Percentiles rank a stretch among this genome's conserved stretches.
Evolutionary conservation across 2,329 filamentous ascomycete genomes (phyloP).

Genomic region (Hymenoscyphus linearis): DNA sequence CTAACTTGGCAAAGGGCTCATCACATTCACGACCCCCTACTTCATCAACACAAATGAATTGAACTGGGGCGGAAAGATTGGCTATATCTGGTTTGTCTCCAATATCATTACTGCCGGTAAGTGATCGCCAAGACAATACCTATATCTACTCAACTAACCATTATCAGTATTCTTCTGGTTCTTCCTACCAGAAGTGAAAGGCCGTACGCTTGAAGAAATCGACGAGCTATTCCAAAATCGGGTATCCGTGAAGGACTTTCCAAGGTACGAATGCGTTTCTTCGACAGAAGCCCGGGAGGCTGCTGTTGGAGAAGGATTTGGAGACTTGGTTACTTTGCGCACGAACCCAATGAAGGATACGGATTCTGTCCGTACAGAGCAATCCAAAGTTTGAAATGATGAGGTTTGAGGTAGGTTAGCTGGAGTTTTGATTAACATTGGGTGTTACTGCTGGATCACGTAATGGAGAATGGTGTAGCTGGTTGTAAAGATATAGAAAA

Average conservation of each 20-base stretch:
- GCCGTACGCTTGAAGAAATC: not conserved
- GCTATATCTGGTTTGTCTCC: not conserved
- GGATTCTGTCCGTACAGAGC: not conserved
- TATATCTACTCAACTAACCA: not conserved
- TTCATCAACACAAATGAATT: slow-evolving; percentile 9
- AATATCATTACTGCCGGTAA: not conserved
- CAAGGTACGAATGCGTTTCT: not conserved
- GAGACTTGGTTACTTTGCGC: not conserved
- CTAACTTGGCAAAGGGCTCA: not conserved
- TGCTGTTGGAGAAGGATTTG: not conserved
- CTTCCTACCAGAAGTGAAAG: not conserved
- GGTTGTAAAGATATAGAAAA: no score
- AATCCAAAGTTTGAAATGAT: not conserved
- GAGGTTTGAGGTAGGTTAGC: no score
- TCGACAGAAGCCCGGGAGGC: not conserved
- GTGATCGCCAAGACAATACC: not conserved
- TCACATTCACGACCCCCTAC: slow-evolving; percentile 9
- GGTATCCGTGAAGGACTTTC: not conserved
- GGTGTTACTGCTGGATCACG: no score
- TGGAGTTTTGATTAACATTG: no score
- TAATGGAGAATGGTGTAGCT: no score
- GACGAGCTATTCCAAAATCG: not conserved
- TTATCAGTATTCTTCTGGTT: not conserved
- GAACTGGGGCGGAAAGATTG: not conserved
- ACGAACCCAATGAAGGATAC: not conserved